Conservation (phyloP, 2,329 filamentous ascomycete genomes). For the Triangularia verruculosa region DNA sequence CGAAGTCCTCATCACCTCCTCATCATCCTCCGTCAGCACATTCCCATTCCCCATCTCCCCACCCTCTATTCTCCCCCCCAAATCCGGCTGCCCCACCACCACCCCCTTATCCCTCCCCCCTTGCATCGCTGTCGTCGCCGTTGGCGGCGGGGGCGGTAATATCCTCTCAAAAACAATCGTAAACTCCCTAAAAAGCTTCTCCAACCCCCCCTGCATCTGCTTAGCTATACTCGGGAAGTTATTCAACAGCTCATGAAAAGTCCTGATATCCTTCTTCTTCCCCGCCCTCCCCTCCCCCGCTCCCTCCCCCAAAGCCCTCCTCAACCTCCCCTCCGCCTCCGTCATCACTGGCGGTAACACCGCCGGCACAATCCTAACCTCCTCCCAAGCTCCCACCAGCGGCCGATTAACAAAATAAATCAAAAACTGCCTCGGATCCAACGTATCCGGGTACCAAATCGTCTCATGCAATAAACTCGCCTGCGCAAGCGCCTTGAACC, state of each 20-base stretch:
- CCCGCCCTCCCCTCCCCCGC: conserved; percentile 45
- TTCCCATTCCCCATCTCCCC: conserved; percentile 39
- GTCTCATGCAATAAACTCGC: conserved; percentile 80
- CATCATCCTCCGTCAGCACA: conserved; percentile 78
- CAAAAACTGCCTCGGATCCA: conserved; percentile 90
- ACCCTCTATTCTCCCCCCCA: too few relatives aligned
- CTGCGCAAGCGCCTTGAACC: conserved; percentile 88
- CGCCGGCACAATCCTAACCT: conserved; percentile 68
- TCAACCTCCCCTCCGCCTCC: conserved; percentile 28
- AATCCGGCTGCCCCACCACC: too few relatives aligned
- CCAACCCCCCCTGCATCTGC: conserved; percentile 91
- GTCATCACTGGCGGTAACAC: conserved; percentile 47
- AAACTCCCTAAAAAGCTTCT: conserved; percentile 88
- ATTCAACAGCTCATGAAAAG: conserved; percentile 83
- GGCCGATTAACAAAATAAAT: conserved; percentile 94
- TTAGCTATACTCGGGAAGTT: conserved; percentile 93
- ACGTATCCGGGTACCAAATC: conserved; percentile 84
- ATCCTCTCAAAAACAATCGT: conserved; percentile 80
- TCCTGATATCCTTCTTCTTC: conserved; percentile 86
- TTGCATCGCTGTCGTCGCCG: conserved; percentile 53
- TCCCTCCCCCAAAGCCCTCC: conserved; percentile 29
- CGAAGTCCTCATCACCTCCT: conserved; percentile 83
- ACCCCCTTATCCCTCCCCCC: conserved; percentile 53
- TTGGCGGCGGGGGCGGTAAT: conserved; percentile 68
- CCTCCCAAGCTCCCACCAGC: conserved; percentile 78